phyloP scores from a whole-genome alignment of 2,329 filamentous ascomycete species.

The Fusarium foetens region DNA sequence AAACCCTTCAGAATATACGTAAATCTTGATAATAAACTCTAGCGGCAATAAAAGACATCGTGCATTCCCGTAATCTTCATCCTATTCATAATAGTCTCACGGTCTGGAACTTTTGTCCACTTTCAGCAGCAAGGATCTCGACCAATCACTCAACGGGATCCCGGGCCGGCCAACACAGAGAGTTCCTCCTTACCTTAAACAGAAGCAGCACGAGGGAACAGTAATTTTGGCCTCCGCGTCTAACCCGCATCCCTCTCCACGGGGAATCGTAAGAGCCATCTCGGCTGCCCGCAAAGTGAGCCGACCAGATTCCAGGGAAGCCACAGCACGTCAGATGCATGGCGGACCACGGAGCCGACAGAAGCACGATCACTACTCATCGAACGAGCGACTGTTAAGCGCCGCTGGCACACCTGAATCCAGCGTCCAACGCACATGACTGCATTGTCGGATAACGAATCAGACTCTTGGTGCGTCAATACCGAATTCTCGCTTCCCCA shows the following conservation, averaged over 20 bases:
- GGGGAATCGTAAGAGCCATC: not conserved
- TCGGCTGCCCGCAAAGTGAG: constrained; percentile 19
- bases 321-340: not conserved
- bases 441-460: not conserved
- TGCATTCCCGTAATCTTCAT: not conserved
- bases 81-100: not conserved
- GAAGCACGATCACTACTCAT: not conserved
- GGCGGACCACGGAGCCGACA: constrained; percentile 31
- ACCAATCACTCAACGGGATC: constrained; percentile 23
- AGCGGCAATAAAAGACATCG: not conserved
- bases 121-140: constrained; percentile 5
- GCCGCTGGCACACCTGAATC: not conserved
- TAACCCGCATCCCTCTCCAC: not conserved
- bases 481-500: constrained; percentile 31
- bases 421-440: not conserved
- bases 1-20: not conserved
- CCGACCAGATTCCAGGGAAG: not conserved
- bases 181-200: not conserved
- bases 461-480: not conserved
- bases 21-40: not conserved
- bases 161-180: constrained; percentile 22
- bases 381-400: constrained; percentile 1
- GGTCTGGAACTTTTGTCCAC: not conserved
- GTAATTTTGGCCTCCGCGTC: constrained; percentile 7
- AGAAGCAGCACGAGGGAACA: not conserved